Percentiles rank a stretch among this genome's conserved stretches.
These are phyloP conservation scores for Lipomyces starkeyi DNA, from an alignment of 805 yeast genomes.

Conservation along the genomic window DNA sequence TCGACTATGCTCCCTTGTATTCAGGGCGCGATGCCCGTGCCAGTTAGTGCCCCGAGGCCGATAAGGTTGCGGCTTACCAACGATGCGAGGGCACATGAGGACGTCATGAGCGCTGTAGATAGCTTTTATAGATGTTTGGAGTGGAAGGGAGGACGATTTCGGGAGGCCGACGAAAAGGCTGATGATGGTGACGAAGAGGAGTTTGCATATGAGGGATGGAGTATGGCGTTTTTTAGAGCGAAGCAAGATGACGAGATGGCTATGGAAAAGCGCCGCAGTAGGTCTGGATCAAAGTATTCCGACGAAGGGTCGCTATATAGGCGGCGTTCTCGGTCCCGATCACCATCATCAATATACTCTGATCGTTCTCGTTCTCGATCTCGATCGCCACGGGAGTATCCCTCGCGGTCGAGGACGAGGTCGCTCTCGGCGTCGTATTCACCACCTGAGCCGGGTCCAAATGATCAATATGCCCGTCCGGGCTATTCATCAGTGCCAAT, in stretches of 20 bases:
- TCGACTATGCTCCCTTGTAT: slow-evolving; percentile 31
- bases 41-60: slow-evolving; percentile 8
- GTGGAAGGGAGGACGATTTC: slow-evolving; percentile 12
- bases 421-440: background rate
- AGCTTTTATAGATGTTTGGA: slow-evolving; percentile 22
- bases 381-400: background rate
- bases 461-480: background rate
- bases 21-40: slow-evolving; percentile 9
- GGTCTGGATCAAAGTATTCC: background rate
- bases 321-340: background rate
- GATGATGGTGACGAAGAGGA: slow-evolving; percentile 10
- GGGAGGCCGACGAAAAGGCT: slow-evolving; percentile 16
- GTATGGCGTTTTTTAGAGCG: slow-evolving; percentile 9
- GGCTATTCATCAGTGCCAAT: background rate
- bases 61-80: slow-evolving; percentile 13
- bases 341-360: background rate
- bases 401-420: background rate
- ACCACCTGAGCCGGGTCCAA: background rate
- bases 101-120: slow-evolving; percentile 19
- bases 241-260: slow-evolving; percentile 9
- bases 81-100: slow-evolving; percentile 1
- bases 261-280: background rate
- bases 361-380: background rate
- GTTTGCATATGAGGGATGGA: slow-evolving; percentile 28
- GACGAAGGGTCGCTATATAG: background rate